phyloP scores from a whole-genome alignment of 2,329 filamentous ascomycete genomes.

The Aspergillus neotritici region DNA sequence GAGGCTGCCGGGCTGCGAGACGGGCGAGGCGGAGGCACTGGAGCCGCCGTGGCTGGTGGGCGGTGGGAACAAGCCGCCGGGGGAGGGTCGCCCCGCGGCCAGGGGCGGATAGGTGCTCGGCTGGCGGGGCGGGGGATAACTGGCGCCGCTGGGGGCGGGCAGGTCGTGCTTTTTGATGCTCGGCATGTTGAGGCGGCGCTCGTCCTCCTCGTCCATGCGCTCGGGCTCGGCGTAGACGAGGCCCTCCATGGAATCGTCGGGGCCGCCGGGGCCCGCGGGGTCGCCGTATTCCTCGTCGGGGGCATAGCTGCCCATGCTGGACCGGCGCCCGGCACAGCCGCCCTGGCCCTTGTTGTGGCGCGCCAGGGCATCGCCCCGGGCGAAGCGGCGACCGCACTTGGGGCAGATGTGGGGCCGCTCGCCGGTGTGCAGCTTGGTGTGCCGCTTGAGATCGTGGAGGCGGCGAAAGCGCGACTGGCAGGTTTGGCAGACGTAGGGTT shows the following conservation, averaged over 20 bases:
- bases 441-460: conserved; percentile 89
- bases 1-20: conserved; percentile 38
- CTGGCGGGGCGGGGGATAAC: conserved; percentile 58
- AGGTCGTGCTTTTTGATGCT: conserved; percentile 67
- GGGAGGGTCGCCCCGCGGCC: conserved; percentile 46
- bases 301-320: conserved; percentile 77
- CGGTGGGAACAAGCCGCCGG: conserved; percentile 59
- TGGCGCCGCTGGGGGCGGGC: conserved; percentile 38
- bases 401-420: conserved; percentile 92
- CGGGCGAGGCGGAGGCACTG: conserved; percentile 52
- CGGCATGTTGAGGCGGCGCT: conserved; percentile 52
- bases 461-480: conserved; percentile 89
- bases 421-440: conserved; percentile 93
- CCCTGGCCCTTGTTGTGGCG: conserved; percentile 93
- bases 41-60: conserved; percentile 53
- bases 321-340: conserved; percentile 84
- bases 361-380: conserved; percentile 87
- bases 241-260: conserved; percentile 58
- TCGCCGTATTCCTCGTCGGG: conserved; percentile 65
- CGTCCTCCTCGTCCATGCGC: conserved; percentile 47
- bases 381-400: conserved; percentile 91
- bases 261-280: conserved; percentile 38
- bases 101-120: conserved; percentile 73
- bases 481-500: conserved; percentile 90
- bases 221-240: conserved; percentile 53